A percentile compares a stretch with the other conserved stretches of the same genome.
These are phyloP conservation scores for Dianthus caryophyllus DNA, from an alignment of 148 eudicot genomes.

Conservation along the genomic window DNA sequence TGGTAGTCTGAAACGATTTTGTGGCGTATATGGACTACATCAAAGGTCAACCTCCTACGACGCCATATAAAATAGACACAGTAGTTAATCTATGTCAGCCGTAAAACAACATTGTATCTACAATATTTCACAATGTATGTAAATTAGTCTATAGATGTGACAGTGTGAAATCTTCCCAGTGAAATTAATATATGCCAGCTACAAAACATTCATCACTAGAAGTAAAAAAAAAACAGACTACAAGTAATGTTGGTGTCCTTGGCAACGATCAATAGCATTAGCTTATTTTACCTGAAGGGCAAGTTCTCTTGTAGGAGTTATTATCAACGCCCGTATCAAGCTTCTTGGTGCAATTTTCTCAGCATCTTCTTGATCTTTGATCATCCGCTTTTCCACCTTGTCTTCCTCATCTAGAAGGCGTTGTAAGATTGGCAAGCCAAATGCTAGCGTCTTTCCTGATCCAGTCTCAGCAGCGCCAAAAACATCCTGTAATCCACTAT, in stretches of 20 bases:
- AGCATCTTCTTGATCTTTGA: slow-evolving; percentile 46
- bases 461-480: slow-evolving; percentile 99
- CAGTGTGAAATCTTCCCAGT: background rate
- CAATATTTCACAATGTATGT: background rate
- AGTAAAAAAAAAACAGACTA: background rate
- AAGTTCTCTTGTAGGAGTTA: slow-evolving; percentile 96
- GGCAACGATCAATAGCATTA: background rate
- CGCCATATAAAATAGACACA: too few species aligned
- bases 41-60: too few species aligned
- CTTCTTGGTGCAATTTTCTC: slow-evolving; percentile 52
- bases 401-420: slow-evolving; percentile 93
- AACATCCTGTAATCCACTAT: slow-evolving; percentile 58
- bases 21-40: too few species aligned
- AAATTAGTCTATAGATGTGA: background rate
- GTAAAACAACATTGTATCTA: too few species aligned
- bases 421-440: slow-evolving; percentile 94
- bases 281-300: slow-evolving; percentile 70
- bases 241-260: background rate
- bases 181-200: background rate
- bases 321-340: slow-evolving; percentile 69
- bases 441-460: slow-evolving; percentile 96
- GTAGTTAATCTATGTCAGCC: too few species aligned
- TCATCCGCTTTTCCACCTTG: slow-evolving; percentile 46
- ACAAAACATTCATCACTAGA: background rate
- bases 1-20: too few species aligned